Conservation (phyloP, 176 grass and related monocot species). For the Microstegium vimineum region DNA sequence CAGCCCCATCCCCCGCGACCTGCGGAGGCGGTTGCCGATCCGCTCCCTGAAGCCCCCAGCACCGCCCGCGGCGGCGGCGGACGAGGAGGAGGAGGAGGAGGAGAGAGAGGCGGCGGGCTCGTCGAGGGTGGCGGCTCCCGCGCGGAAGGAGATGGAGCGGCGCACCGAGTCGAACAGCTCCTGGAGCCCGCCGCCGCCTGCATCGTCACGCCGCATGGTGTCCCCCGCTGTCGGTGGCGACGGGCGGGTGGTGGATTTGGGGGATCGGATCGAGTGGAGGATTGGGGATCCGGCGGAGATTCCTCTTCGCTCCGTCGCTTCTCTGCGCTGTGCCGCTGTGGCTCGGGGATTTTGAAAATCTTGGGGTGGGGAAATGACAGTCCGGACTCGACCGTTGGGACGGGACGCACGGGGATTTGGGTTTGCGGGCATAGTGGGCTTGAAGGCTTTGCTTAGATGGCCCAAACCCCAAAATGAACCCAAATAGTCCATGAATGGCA, state of each 20-base stretch:
- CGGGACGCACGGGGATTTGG: neutral
- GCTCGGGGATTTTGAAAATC: slow-evolving; percentile 34
- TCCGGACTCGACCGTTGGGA: slow-evolving; percentile 57
- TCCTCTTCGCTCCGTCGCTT: neutral
- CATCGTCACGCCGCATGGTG: slow-evolving; percentile 45
- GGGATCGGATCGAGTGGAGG: slow-evolving; percentile 5
- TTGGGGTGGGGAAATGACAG: slow-evolving; percentile 22
- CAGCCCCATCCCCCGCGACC: slow-evolving; percentile 54
- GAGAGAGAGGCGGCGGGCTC: slow-evolving; percentile 30
- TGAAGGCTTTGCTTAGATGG: neutral
- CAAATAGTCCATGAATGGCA: neutral
- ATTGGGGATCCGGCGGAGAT: neutral
- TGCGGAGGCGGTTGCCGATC: slow-evolving; percentile 56
- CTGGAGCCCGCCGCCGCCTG: slow-evolving; percentile 40
- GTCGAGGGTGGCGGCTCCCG: slow-evolving; percentile 32
- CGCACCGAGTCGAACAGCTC: slow-evolving; percentile 85
- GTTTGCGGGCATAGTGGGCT: neutral
- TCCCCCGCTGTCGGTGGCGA: neutral
- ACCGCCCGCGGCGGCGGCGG: neutral
- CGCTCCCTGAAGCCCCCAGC: slow-evolving; percentile 33
- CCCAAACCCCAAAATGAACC: neutral
- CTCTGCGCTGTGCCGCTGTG: neutral
- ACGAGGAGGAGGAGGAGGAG: neutral
- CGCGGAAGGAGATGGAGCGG: slow-evolving; percentile 54
- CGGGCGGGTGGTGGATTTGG: neutral